phyloP scores from a whole-genome alignment of 2,329 filamentous ascomycete genomes.

The Colletotrichum sojae region DNA sequence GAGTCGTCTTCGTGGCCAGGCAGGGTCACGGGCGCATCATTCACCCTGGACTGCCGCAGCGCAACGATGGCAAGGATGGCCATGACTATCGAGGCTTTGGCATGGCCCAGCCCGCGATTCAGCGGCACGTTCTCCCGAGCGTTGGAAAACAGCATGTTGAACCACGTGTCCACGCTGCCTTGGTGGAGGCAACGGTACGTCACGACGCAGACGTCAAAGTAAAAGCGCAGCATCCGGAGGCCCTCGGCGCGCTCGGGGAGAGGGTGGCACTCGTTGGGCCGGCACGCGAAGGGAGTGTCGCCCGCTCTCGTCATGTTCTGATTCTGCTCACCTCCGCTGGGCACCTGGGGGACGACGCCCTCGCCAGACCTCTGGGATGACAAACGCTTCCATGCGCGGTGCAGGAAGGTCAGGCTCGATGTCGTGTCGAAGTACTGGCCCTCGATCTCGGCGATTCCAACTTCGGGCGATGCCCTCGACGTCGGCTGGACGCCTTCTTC shows the following conservation, averaged over 20 bases:
- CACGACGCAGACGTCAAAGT: conserved; percentile 72
- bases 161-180: conserved; percentile 64
- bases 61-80: conserved; percentile 64
- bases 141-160: conserved; percentile 55
- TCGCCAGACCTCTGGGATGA: conserved; percentile 39
- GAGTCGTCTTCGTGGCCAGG: conserved; percentile 11
- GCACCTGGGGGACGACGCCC: conserved; percentile 44
- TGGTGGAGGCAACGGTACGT: conserved; percentile 72
- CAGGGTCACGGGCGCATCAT: conserved; percentile 1
- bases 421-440: conserved; percentile 70
- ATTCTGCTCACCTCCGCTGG: conserved; percentile 42
- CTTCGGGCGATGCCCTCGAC: conserved; percentile 46
- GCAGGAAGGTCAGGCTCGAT: conserved; percentile 69
- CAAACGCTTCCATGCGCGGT: conserved; percentile 67
- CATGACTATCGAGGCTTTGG: conserved; percentile 62
- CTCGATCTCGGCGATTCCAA: conserved; percentile 56
- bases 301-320: conserved; percentile 48
- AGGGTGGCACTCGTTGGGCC: conserved; percentile 30
- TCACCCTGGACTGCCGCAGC: conserved; percentile 58
- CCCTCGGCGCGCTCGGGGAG: conserved; percentile 42
- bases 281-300: conserved; percentile 47
- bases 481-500: conserved; percentile 35
- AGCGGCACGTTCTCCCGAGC: conserved; percentile 53
- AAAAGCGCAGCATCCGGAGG: conserved; percentile 53
- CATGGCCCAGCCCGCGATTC: conserved; percentile 56